Conservation (phyloP, 148 eudicot species). For the Amaranthus cruentus region DNA sequence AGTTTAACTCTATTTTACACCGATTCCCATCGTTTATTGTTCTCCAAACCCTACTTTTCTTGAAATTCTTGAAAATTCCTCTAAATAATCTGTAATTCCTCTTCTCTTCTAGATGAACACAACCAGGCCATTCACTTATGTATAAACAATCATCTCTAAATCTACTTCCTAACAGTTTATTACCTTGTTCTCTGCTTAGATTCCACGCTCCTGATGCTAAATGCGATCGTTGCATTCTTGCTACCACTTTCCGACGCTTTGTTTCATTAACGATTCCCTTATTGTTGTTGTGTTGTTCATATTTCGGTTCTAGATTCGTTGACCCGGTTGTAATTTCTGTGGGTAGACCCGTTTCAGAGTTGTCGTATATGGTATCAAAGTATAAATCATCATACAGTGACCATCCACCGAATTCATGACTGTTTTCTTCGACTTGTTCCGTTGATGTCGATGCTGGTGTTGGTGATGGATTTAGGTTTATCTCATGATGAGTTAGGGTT, state of each 20-base stretch:
- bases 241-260: conserved; percentile 8
- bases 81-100: conserved; percentile 82
- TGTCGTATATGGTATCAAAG: conserved; percentile 58
- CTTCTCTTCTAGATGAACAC: conserved; percentile 72
- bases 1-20: conserved; percentile 47
- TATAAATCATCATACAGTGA: conserved; percentile 74
- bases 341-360: conserved; percentile 33
- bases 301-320: background rate
- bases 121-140: conserved; percentile 95
- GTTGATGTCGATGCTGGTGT: background rate
- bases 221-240: conserved; percentile 40
- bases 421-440: background rate
- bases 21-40: conserved; percentile 74
- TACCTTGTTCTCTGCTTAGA: conserved; percentile 79
- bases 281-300: background rate
- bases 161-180: conserved; percentile 69
- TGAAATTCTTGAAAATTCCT: conserved; percentile 83
- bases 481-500: background rate
- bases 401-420: conserved; percentile 37
- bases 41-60: conserved; percentile 77
- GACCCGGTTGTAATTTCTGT: background rate
- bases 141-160: conserved; percentile 75
- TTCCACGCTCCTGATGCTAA: conserved; percentile 70
- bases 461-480: background rate
- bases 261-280: background rate